These are phyloP conservation scores for Exophiala oligosperma DNA, from an alignment of 2,329 filamentous ascomycete species.

Conservation along the genomic window DNA sequence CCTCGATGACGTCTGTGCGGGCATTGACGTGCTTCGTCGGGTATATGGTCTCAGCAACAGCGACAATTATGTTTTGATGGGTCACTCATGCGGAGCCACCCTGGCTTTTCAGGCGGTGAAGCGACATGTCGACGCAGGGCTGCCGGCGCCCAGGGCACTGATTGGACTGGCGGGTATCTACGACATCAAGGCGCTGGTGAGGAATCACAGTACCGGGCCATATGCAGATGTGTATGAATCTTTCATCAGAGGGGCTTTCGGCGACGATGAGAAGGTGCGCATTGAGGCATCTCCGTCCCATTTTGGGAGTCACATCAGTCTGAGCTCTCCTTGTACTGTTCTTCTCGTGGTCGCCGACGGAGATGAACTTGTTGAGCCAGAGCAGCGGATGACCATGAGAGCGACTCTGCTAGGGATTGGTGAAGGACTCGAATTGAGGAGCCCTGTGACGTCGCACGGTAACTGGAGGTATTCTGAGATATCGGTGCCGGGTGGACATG, in stretches of 20 bases:
- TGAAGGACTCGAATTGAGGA: background rate
- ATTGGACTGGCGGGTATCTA: conserved; percentile 7
- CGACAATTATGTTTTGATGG: conserved; percentile 1
- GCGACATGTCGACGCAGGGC: background rate
- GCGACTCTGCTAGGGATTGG: background rate
- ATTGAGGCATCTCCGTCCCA: background rate
- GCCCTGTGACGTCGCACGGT: background rate
- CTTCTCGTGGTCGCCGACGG: background rate
- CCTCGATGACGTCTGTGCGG: background rate
- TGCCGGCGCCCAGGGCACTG: background rate
- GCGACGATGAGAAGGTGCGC: background rate
- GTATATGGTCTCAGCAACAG: background rate
- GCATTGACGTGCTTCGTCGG: background rate
- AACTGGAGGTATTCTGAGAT: conserved; percentile 1
- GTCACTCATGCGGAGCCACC: conserved; percentile 9
- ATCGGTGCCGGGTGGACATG: conserved; percentile 3
- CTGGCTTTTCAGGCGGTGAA: conserved; percentile 6
- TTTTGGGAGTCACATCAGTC: background rate
- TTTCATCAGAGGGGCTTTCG: conserved; percentile 4
- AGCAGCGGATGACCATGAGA: conserved; percentile 1
- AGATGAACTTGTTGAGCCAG: conserved; percentile 6
- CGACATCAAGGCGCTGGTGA: background rate
- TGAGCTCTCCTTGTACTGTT: background rate
- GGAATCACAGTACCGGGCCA: conserved; percentile 1
- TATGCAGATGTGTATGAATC: conserved; percentile 5